These are phyloP conservation scores for Kwoniella dejecticola DNA, from an alignment of 768 basidiomycete genomes.

Conservation along the genomic window DNA sequence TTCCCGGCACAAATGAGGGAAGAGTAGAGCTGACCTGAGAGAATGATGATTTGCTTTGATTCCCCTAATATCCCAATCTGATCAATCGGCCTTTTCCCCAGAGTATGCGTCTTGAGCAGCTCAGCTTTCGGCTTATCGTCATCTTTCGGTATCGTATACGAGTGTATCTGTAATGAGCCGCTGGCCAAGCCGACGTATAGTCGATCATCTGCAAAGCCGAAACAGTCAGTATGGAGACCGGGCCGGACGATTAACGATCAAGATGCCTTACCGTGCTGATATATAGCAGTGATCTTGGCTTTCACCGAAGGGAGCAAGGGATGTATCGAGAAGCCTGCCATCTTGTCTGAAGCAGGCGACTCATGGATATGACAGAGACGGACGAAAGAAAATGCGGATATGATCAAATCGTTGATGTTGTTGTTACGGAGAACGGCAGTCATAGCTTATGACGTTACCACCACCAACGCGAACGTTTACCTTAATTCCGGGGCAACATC, in stretches of 20 bases:
- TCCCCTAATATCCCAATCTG: conserved; percentile 83
- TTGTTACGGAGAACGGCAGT: too few relatives aligned
- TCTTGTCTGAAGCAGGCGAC: too few relatives aligned
- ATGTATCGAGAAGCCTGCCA: conserved; percentile 34
- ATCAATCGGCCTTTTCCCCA: conserved; percentile 66
- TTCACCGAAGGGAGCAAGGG: conserved; percentile 37
- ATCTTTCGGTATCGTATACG: conserved; percentile 22
- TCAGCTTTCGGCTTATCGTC: conserved; percentile 23
- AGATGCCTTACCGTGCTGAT: conserved; percentile 40
- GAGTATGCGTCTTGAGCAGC: conserved; percentile 26
- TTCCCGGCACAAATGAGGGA: neutral
- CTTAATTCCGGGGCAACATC: neutral
- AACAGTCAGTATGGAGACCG: neutral
- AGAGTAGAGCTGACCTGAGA: conserved; percentile 68
- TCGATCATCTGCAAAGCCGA: conserved; percentile 59
- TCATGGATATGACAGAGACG: neutral
- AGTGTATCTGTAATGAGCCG: conserved; percentile 48
- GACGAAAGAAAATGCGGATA: neutral
- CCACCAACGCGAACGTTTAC: neutral
- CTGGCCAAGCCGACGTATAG: conserved; percentile 61
- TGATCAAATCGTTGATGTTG: neutral
- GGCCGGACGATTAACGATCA: neutral
- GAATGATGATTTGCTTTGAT: conserved; percentile 77
- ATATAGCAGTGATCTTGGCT: conserved; percentile 32
- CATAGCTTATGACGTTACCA: conserved; percentile 8